Evolutionary conservation across 2,329 filamentous ascomycete genomes (phyloP).

Genomic region (Monosporascus sp.): DNA sequence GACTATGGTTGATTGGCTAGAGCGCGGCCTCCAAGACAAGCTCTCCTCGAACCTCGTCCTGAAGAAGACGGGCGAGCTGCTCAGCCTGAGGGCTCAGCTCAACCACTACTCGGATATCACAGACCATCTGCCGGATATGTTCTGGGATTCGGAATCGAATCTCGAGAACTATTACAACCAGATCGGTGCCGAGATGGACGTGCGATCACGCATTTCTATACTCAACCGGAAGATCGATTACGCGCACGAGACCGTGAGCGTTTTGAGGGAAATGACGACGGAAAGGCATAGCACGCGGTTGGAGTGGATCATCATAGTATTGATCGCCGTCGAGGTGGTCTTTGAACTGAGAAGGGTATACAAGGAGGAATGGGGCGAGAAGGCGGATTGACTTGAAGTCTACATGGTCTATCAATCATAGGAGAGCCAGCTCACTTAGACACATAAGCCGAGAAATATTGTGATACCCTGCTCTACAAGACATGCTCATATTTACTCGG

Average conservation of each 20-base stretch:
- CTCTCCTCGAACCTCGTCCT: slow-evolving; percentile 76
- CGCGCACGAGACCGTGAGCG: slow-evolving; percentile 87
- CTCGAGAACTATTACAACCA: slow-evolving; percentile 94
- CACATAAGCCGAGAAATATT: neutral
- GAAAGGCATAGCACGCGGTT: slow-evolving; percentile 84
- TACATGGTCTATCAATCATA: neutral
- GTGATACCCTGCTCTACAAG: neutral
- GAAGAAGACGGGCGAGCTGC: slow-evolving; percentile 86
- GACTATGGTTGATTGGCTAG: slow-evolving; percentile 70
- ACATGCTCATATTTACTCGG: no score
- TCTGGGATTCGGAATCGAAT: slow-evolving; percentile 94
- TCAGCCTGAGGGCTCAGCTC: slow-evolving; percentile 82
- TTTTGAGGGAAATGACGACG: slow-evolving; percentile 80
- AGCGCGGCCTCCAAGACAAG: slow-evolving; percentile 51
- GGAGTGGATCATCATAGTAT: slow-evolving; percentile 91
- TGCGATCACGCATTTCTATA: slow-evolving; percentile 82
- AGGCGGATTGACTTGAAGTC: neutral
- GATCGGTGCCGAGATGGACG: slow-evolving; percentile 83
- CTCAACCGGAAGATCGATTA: slow-evolving; percentile 98
- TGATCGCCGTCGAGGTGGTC: slow-evolving; percentile 87
- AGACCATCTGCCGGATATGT: slow-evolving; percentile 89
- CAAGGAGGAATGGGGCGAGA: slow-evolving; percentile 17
- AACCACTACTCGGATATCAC: slow-evolving; percentile 97
- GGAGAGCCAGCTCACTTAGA: neutral
- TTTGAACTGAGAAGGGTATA: slow-evolving; percentile 61